Evolutionary conservation across 495 filamentous ascomycete species (phyloP), one percentile per base, ranked within the genome.

Genomic region (Podospora conica): DNA sequence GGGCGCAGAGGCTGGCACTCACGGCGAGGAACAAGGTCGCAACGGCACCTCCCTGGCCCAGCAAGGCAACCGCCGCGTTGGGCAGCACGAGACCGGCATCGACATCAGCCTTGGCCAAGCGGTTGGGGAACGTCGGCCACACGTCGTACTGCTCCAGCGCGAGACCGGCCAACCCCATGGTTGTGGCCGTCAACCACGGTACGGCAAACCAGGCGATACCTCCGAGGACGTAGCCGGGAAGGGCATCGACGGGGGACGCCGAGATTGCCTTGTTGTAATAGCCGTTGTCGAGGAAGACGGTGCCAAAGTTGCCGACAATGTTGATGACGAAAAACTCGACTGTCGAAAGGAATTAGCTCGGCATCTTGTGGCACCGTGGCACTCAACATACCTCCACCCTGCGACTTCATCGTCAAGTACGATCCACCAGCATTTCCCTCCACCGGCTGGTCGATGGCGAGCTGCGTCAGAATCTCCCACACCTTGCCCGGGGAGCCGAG

Each of bases 71-170:
- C 1, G 61, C 61, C 12, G 53, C 61, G 25, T 55, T 63, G 15
- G 61, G 61, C 7, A 63, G 61, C 23, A 63, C 61, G 1, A 63
- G 9, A 9, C 61, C 61, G 18, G 61, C 61, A 24, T 55, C 29
- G 48, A 63, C 61, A 21, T 63, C 61, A 53, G 61, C 61, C 25
- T 29, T 27, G 29, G 61, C 24, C 15, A 63, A 20, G 24, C 61
- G 61, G 53, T 82, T 78, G n/a, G 83, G 84, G 63, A 80, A 86
- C 0, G 83, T 85, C 27, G 84, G 83, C 64, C 83, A 86, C 4
- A 70, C 57, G 0, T 80, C 77, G 31, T 75, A 73, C 55, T 71
- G 68, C n/a, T 81, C 81, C 23, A 85, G 75, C 10, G 82, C 84
- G 1, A 78, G 78, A 33, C 76, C 80, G 3, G 77, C 80, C 0